Conservation (phyloP, 1,284 basidiomycete genomes). For the Cutaneotrichosporon spelunceum region DNA sequence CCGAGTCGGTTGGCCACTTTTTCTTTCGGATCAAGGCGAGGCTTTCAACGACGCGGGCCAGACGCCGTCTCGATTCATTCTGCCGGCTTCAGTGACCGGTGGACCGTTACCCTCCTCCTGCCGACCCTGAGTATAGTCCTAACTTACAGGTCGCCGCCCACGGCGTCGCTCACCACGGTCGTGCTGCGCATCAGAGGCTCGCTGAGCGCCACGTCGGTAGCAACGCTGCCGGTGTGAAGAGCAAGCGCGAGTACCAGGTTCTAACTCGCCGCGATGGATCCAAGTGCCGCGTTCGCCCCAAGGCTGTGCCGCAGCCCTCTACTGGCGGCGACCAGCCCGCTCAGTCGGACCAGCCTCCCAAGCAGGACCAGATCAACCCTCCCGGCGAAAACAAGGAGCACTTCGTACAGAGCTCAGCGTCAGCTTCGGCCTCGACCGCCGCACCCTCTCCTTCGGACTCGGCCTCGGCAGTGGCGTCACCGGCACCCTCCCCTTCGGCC, state of each 20-base stretch:
- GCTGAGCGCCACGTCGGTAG: conserved; percentile 4
- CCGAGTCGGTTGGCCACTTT: not conserved
- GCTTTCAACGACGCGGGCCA: not conserved
- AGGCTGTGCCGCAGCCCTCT: conserved; percentile 11
- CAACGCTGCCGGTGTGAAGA: conserved; percentile 9
- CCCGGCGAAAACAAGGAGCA: not conserved
- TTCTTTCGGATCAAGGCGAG: not conserved
- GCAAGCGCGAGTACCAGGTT: conserved; percentile 48
- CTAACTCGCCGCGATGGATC: conserved; percentile 37
- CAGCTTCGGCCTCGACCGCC: not conserved
- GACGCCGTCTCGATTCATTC: not conserved
- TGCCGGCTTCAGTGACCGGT: not conserved
- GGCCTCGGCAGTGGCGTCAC: no score
- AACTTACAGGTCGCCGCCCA: conserved; percentile 15
- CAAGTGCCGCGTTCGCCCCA: conserved; percentile 42
- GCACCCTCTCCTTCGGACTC: not conserved
- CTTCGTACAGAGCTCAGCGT: not conserved
- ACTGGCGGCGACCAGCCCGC: conserved; percentile 7
- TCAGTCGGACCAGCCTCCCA: not conserved
- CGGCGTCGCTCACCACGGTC: conserved; percentile 12
- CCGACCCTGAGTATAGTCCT: not conserved
- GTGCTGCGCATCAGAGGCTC: conserved; percentile 5
- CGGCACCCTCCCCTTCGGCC: no score
- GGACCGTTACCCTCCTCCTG: not conserved
- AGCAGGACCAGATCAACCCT: not conserved